phyloP scores from a whole-genome alignment of 805 yeast genomes.

The Ogataea pignaliae region DNA sequence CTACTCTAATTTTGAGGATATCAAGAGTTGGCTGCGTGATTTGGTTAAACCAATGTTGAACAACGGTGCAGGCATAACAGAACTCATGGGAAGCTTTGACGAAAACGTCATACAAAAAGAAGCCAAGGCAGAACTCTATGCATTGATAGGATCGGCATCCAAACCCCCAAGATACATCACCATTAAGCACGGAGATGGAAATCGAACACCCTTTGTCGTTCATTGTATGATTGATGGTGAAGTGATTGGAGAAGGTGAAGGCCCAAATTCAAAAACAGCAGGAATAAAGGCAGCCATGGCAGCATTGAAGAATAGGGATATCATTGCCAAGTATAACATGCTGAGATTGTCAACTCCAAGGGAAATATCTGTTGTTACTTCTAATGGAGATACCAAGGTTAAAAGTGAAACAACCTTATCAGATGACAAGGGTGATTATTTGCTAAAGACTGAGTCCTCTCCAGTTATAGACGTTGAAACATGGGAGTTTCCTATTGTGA shows the following conservation, averaged over 20 bases:
- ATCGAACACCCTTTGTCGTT: slow-evolving; percentile 55
- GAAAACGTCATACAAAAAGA: slow-evolving; percentile 39
- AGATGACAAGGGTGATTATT: background rate
- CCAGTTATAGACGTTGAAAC: background rate
- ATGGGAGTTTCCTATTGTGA: background rate
- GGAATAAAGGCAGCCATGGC: slow-evolving; percentile 82
- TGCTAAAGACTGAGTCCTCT: background rate
- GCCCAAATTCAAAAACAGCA: slow-evolving; percentile 67
- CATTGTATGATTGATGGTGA: slow-evolving; percentile 63
- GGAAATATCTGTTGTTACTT: slow-evolving; percentile 18
- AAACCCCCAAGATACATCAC: slow-evolving; percentile 57
- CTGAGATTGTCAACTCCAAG: slow-evolving; percentile 52
- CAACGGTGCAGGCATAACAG: slow-evolving; percentile 25
- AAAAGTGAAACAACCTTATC: background rate
- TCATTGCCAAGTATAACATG: slow-evolving; percentile 61
- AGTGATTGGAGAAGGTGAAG: slow-evolving; percentile 69
- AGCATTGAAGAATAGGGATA: slow-evolving; percentile 55
- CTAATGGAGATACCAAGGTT: background rate
- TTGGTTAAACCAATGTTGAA: slow-evolving; percentile 46
- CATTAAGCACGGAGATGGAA: slow-evolving; percentile 41
- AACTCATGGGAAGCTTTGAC: slow-evolving; percentile 23
- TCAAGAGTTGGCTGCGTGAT: slow-evolving; percentile 53
- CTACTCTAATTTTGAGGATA: slow-evolving; percentile 39
- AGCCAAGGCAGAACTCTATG: slow-evolving; percentile 77
- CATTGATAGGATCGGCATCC: slow-evolving; percentile 72